Base-by-base conservation (phyloP, 176 grass and related monocot genomes). In the Pontederia paniculata region DNA sequence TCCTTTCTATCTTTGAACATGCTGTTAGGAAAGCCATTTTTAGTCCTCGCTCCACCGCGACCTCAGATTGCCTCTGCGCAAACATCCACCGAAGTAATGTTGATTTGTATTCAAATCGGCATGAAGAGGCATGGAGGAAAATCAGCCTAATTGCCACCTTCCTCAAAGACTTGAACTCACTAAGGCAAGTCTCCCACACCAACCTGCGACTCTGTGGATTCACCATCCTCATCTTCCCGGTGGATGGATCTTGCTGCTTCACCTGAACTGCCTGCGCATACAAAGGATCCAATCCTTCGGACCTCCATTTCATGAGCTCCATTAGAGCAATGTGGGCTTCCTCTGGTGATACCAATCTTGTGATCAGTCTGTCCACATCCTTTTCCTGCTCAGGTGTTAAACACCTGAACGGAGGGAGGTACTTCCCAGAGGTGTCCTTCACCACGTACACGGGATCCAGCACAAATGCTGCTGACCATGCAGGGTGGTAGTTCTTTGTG, bases 281-380 rank as follows among this genome's bases (percentile, higher is more conserved):
- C 20, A 89, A 13, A 0, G 90, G 85, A 73, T 95, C 90, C 0
- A 95, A 67, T 14, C 90, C 90, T 16, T 95, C 90, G 0, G 85
- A 70, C 62, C 90, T 79, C 90, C 90, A 95, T 54, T 95, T 95
- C 90, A 95, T 95, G 7, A 95, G 78, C 74, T 95, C 90, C 90
- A 95, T 95, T 21, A 89, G 67, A 0, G 76, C 82, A 2, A 95
- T 76, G 69, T 95, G 90, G 14, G 90, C 90, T 69, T 95, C 90
- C 54, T 89, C 90, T 15, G 69, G 76, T 20, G 85, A 83, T 45
- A 85, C 90, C 70, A 89, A 73, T 3, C 90, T 37, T 1, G 76
- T 89, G 70, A 95, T 80, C 54, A 95, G 77, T 76, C 53, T 55
- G 70, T 88, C 85, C 9, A 95, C 76, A 56, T 95, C 90, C 80